Percentiles rank a stretch among this genome's conserved stretches.
phyloP scores from a whole-genome alignment of 2,329 filamentous ascomycete species.

The Cladobotryum mycophilum region DNA sequence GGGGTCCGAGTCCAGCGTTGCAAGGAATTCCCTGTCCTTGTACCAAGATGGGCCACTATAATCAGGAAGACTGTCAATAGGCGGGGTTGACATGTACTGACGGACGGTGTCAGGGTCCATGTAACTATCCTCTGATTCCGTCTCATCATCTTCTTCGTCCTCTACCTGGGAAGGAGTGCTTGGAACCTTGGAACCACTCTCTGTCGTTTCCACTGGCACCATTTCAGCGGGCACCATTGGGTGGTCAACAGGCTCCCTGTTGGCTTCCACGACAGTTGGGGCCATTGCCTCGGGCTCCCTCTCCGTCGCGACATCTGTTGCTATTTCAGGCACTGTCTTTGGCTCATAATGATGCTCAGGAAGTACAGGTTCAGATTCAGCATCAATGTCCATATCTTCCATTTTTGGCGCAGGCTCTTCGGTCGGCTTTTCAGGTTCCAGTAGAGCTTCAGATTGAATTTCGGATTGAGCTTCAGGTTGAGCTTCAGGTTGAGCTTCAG shows the following conservation, averaged over 20 bases:
- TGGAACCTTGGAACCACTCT: slow-evolving; percentile 28
- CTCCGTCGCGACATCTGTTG: background rate
- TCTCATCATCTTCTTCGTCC: slow-evolving; percentile 47
- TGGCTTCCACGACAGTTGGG: background rate
- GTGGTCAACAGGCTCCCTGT: background rate
- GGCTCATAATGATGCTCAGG: background rate
- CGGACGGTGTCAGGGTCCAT: slow-evolving; percentile 44
- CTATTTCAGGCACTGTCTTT: background rate
- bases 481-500: background rate
- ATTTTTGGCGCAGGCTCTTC: slow-evolving; percentile 29
- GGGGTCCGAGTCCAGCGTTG: slow-evolving; percentile 34
- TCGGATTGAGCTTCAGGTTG: background rate
- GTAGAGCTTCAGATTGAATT: background rate
- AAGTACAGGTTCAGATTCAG: slow-evolving; percentile 5
- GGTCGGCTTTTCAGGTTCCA: background rate
- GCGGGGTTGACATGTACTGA: slow-evolving; percentile 48
- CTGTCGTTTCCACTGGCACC: slow-evolving; percentile 22
- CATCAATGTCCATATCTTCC: slow-evolving; percentile 37
- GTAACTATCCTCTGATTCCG: slow-evolving; percentile 47
- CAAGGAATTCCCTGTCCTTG: slow-evolving; percentile 39
- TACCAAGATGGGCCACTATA: slow-evolving; percentile 42
- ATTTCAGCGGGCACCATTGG: background rate
- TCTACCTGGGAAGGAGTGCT: slow-evolving; percentile 45
- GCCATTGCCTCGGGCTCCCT: slow-evolving; percentile 2
- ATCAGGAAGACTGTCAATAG: slow-evolving; percentile 46